Evolutionary conservation across 169 alveolate species (phyloP), one percentile per base, ranked within the genome.

Genomic region (Babesia bigemina): DNA sequence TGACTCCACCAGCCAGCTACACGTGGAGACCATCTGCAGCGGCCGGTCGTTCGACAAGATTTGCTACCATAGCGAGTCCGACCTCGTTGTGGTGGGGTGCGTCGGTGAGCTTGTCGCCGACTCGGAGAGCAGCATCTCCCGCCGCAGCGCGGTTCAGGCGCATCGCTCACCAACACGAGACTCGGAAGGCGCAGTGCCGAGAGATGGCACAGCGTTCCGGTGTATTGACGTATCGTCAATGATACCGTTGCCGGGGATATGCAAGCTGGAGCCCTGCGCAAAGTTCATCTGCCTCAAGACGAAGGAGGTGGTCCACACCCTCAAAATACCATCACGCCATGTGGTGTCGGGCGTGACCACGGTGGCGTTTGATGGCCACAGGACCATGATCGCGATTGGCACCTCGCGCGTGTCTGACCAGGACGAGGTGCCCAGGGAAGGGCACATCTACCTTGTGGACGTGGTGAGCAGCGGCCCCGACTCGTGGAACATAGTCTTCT

Each of bases 1-100:
- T 17, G 84, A 81, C 28, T 16, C 79, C 33, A 22, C 42, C 21
- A 44, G 66, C n/a, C 62, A 65, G 39, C 61, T 81, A 28, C 79
- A 81, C 53, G 88, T 81, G 39, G 67, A 71, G 55, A 81, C 63
- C 39, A 62, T 81, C 22, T 44, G 61, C 39, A 57, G 69, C 50
- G 88, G 88, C 17, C 14, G 83, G 0, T 55, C 79, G 52, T 71
- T 81, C 12, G 73, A 81, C 53, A 81, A 61, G 65, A 60, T 81
- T 12, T 60, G 75, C 58, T 81, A 72, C 73, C 84, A 81, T 39
- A 12, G 29, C 21, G 67, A 44, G 56, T 42, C 84, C 29, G 75
- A 81, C 36, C 72, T 81, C 21, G 70, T 76, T 13, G 84, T 72
- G 52, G 84, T 81, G 17, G 61, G 79, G 2, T 69, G 83, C 21